Evolutionary conservation across 2,329 filamentous ascomycete genomes (phyloP).

Genomic region (Pseudodiploospora longispora): DNA sequence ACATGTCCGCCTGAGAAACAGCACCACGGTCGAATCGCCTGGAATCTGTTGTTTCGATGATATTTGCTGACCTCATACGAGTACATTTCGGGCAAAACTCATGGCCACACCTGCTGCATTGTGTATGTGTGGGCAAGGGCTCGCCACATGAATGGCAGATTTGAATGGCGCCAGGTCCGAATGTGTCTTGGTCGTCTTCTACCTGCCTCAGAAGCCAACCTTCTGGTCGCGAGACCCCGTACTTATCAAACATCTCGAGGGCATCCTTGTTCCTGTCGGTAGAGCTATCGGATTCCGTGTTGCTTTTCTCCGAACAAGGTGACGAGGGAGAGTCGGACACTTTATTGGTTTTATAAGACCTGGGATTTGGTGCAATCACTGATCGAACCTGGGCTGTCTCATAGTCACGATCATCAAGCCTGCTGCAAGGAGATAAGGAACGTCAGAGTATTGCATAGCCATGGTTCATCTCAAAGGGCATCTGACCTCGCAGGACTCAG

Average conservation of each 20-base stretch:
- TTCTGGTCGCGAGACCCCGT: conserved; percentile 36
- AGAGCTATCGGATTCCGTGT: conserved; percentile 23
- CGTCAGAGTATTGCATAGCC: too few relatives aligned
- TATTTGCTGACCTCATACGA: too few relatives aligned
- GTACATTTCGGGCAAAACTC: conserved; percentile 40
- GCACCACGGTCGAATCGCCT: too few relatives aligned
- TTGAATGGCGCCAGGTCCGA: conserved; percentile 20
- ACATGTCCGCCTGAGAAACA: too few relatives aligned
- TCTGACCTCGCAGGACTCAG: too few relatives aligned
- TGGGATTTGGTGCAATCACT: too few relatives aligned
- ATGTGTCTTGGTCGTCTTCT: conserved; percentile 10
- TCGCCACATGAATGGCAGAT: conserved; percentile 44
- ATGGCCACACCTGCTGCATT: conserved; percentile 43
- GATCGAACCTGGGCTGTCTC: too few relatives aligned
- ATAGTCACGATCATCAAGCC: too few relatives aligned
- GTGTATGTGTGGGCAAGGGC: conserved; percentile 26
- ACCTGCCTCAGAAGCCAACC: conserved; percentile 38
- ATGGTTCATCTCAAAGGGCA: too few relatives aligned
- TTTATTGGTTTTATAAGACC: too few relatives aligned
- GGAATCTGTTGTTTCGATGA: too few relatives aligned
- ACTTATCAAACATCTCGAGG: conserved; percentile 38
- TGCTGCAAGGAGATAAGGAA: too few relatives aligned
- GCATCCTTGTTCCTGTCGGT: conserved; percentile 33
- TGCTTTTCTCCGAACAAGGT: conserved; percentile 6
- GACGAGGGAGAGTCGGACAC: not conserved